Base-by-base conservation (phyloP, 106 monocot genomes). In the Acanthochlamys bracteata region DNA sequence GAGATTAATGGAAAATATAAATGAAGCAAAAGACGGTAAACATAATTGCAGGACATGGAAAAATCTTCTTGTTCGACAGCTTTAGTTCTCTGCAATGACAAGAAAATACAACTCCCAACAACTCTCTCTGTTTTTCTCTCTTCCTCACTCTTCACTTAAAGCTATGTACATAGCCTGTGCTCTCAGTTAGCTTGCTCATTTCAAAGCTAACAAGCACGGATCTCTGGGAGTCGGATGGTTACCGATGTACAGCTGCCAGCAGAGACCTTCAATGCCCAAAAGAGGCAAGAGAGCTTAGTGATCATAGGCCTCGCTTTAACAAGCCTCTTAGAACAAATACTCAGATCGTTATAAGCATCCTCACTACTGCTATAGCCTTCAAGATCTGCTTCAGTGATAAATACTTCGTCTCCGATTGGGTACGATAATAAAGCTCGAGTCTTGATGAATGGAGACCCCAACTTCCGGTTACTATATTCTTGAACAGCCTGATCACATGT, bases 401-500 rank as follows among this genome's bases (percentile, higher is more conserved):
- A 39, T 42, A 73, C 72, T 65, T 65, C 72, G 39, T 73, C 72
- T 2, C 72, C 58, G 1, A 20, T 26, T n/a, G 69, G 22, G 4
- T 57, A 46, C 19, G 19, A 19, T 20, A 57, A 6, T 20, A 56
- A 56, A 23, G 57, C 53, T 25, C 7, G 25, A 39, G 60, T 22
- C 69, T 23, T 58, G 3, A 80, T 70, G 52, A 71, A 65, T 52
- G 80, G 89, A 33, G 59, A 79, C 56, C 79, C 67, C 20, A 55
- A 45, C 62, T 70, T 69, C 11, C 60, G 73, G 41, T 22, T 66
- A 65, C 84, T 71, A 57, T 74, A 80, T 55, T 81, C 76, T 67
- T 78, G 75, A 66, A 86, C 85, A 53, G 78, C 85, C 85, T 86
- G 69, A 66, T 49, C 2, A 49, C 49, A 17, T 49, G 17, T 49